Evolutionary conservation across 1,139 yeast species (phyloP).

Genomic region (Yamadazyma oceani): DNA sequence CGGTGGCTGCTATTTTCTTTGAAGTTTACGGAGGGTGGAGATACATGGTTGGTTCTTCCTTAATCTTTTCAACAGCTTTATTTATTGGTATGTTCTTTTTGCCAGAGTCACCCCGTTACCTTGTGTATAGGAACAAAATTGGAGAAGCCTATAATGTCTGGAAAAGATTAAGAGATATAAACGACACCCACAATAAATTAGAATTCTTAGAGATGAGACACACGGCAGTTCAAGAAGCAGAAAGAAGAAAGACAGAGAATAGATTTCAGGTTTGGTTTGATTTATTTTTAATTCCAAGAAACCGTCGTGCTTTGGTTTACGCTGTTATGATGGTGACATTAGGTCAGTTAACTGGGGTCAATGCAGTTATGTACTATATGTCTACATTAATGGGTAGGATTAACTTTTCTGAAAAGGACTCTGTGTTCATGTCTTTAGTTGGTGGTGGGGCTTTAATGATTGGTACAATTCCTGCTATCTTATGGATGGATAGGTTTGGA

Average conservation of each 20-base stretch:
- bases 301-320: slow-evolving; percentile 57
- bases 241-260: slow-evolving; percentile 24
- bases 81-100: slow-evolving; percentile 47
- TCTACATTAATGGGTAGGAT: slow-evolving; percentile 50
- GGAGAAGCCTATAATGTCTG: slow-evolving; percentile 58
- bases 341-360: slow-evolving; percentile 59
- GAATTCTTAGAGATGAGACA: slow-evolving; percentile 52
- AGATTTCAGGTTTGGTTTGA: slow-evolving; percentile 42
- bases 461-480: slow-evolving; percentile 62
- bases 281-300: slow-evolving; percentile 51
- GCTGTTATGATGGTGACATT: slow-evolving; percentile 55
- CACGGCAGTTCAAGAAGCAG: slow-evolving; percentile 30
- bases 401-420: slow-evolving; percentile 42
- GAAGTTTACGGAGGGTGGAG: slow-evolving; percentile 60
- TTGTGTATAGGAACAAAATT: slow-evolving; percentile 48
- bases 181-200: slow-evolving; percentile 34
- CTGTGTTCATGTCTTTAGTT: slow-evolving; percentile 58
- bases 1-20: slow-evolving; percentile 56
- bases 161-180: slow-evolving; percentile 51
- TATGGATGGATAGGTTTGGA: slow-evolving; percentile 61
- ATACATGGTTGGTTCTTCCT: slow-evolving; percentile 58
- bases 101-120: slow-evolving; percentile 54
- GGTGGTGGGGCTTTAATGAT: slow-evolving; percentile 61
- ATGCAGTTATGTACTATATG: slow-evolving; percentile 58
- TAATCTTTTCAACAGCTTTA: slow-evolving; percentile 53